Percentiles rank a stretch among this genome's conserved stretches.
These are phyloP conservation scores for Collybia sordida DNA, from an alignment of 768 basidiomycete species.

Conservation along the genomic window DNA sequence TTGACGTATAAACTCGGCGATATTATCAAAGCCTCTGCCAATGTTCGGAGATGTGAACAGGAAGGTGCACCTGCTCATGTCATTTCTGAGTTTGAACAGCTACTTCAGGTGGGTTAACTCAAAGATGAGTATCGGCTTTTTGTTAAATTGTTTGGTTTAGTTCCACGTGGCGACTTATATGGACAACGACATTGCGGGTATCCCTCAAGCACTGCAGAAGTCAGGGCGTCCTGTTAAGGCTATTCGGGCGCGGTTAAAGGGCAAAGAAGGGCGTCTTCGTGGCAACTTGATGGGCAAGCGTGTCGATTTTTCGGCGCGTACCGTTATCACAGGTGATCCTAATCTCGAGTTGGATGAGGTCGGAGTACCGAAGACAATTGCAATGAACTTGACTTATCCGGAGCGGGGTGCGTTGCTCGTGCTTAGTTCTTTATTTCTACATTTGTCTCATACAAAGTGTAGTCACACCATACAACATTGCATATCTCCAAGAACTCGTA, in stretches of 20 bases:
- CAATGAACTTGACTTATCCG: conserved; percentile 97
- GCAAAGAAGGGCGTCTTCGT: conserved; percentile 96
- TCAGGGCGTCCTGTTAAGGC: conserved; percentile 98
- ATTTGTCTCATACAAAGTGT: conserved; percentile 8
- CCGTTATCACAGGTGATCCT: conserved; percentile 98
- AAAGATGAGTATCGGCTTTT: conserved; percentile 3
- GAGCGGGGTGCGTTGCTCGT: conserved; percentile 71
- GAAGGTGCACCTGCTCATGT: conserved; percentile 97
- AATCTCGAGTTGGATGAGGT: conserved; percentile 96
- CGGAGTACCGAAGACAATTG: conserved; percentile 92
- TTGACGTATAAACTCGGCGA: conserved; percentile 97
- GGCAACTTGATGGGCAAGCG: conserved; percentile 99
- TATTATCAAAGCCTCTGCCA: conserved; percentile 93
- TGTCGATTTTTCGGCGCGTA: conserved; percentile 98
- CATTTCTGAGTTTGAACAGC: conserved; percentile 92
- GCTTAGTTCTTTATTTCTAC: neutral
- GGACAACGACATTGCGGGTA: conserved; percentile 99
- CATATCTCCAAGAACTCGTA: conserved; percentile 91
- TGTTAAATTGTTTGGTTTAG: conserved; percentile 36
- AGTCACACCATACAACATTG: conserved; percentile 98
- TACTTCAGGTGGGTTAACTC: conserved; percentile 69
- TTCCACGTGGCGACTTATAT: conserved; percentile 99
- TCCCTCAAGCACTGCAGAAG: conserved; percentile 96
- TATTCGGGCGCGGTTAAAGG: conserved; percentile 96
- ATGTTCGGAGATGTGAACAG: conserved; percentile 88